Percentiles rank a stretch among this genome's conserved stretches.
phyloP scores from a whole-genome alignment of 306 rosid genomes.

The Arachis hypogaea region DNA sequence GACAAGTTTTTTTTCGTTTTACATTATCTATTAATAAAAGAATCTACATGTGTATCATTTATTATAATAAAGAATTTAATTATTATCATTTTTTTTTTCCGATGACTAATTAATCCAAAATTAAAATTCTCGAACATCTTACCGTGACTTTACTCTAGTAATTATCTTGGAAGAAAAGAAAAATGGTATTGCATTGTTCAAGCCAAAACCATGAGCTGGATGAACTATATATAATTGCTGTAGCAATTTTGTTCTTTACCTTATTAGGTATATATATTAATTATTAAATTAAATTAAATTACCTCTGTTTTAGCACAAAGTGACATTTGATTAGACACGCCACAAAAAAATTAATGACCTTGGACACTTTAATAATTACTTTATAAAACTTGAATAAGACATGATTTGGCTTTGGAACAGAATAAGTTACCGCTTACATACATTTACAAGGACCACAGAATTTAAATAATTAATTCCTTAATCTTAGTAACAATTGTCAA shows the following conservation, averaged over 20 bases:
- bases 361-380: background rate
- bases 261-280: background rate
- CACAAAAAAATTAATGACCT: background rate
- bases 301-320: background rate
- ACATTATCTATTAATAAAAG: no score
- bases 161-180: background rate
- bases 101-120: no score
- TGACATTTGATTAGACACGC: background rate
- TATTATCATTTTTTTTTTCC: no score
- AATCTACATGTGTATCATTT: no score
- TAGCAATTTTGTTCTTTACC: background rate
- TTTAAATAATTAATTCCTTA: background rate
- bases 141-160: no score
- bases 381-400: background rate
- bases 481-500: background rate
- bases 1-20: no score
- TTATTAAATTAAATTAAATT: background rate
- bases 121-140: no score
- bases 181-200: background rate
- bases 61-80: no score
- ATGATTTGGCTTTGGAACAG: background rate
- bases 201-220: background rate
- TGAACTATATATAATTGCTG: background rate
- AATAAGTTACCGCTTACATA: background rate
- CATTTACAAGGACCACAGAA: background rate